Conservation (phyloP, 345 rosid species). For the Salix arbutifolia region DNA sequence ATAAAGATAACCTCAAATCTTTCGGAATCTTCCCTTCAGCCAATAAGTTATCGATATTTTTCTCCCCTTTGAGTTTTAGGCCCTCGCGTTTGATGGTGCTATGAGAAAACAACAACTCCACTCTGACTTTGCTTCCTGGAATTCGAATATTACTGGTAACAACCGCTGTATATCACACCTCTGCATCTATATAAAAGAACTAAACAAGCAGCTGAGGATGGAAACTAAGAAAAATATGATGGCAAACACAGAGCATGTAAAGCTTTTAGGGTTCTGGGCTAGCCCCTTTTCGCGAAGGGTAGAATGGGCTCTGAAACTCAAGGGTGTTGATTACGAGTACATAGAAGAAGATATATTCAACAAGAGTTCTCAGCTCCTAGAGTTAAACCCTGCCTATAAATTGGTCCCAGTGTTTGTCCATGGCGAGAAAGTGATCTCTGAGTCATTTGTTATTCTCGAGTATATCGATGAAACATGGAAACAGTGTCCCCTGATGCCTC, state of each 20-base stretch:
- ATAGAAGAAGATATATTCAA: constrained; percentile 20
- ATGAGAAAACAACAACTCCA: too few species aligned
- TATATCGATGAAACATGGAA: constrained; percentile 38
- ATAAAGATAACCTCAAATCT: too few species aligned
- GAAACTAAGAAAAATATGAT: background rate
- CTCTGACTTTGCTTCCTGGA: too few species aligned
- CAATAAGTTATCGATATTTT: too few species aligned
- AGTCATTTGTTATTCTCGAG: constrained; percentile 22
- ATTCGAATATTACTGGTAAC: too few species aligned
- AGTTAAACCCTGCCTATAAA: constrained; percentile 14
- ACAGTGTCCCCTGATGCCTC: constrained; percentile 30
- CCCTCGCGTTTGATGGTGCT: too few species aligned
- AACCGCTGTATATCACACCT: too few species aligned
- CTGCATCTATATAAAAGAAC: background rate
- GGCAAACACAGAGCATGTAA: constrained; percentile 6
- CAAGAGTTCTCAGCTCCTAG: constrained; percentile 13
- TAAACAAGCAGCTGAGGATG: background rate
- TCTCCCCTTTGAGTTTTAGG: too few species aligned
- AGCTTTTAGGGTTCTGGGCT: constrained; percentile 18
- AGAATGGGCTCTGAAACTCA: constrained; percentile 16
- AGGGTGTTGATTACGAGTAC: constrained; percentile 20
- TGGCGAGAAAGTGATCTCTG: constrained; percentile 2
- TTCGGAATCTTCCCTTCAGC: too few species aligned
- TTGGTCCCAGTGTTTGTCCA: constrained; percentile 22
- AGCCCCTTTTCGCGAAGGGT: constrained; percentile 17